Base-by-base conservation (phyloP, 116 monocot species). In the Cymodocea nodosa region DNA sequence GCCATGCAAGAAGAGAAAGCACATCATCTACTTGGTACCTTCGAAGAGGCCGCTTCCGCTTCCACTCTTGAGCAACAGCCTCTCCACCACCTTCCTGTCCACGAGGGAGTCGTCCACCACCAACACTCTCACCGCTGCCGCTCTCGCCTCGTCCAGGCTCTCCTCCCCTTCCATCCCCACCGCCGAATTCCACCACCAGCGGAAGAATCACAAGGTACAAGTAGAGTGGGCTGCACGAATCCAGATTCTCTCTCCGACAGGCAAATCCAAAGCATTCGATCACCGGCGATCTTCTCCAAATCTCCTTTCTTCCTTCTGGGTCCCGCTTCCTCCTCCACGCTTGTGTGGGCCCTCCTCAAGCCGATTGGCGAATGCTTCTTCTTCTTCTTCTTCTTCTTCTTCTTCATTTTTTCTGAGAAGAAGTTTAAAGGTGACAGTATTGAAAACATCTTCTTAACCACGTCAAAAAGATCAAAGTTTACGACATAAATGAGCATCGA, bases 41-140 rank as follows among this genome's bases (percentile, higher is more conserved):
- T 80, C 71, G 71, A 73, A 83, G 16, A 37, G 20, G 17, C 34
- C 59, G 50, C n/a, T 50, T 3, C 34, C 59, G 50, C n/a, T 50
- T 3, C 68, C 80, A 69, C 74, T 78, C 62, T 73, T 83, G 68
- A 80, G 75, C 62, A 87, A 78, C 68, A 83, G 51, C 52, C 70
- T 76, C 78, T 83, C 83, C 52, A 87, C 87, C 15, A 87, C 52
- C 81, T 64, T 87, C 52, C 81, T 67, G 60, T 87, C 87, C 23
- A 87, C 74, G 12, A 72, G 78, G 14, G 83, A 87, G 74, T 87
- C 87, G 63, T 87, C 87, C 30, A 87, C 87, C 59, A 87, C 83
- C 77, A 87, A 68, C 52, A 87, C 78, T 60, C 87, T 80, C 55
- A 80, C 73, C 44, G n/a, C 66, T 49, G 22, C 76, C 11, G 49